Evolutionary conservation across 805 yeast genomes (phyloP), one percentile per base, ranked within the genome.

Genomic region (Lachancea kluyveri): DNA sequence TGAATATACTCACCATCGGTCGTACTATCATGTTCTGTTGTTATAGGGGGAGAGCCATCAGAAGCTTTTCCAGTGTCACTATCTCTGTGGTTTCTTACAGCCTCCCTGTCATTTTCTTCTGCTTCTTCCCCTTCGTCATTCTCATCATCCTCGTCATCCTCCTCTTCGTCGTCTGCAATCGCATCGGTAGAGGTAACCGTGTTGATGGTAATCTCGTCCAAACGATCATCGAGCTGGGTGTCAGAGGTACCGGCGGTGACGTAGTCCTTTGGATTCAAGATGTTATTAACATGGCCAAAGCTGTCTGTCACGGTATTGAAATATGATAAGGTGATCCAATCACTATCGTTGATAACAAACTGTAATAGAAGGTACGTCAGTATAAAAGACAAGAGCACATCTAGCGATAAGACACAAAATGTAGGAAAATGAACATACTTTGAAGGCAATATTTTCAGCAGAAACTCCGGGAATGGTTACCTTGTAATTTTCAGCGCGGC

Each of bases 321-420:
- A 25, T 37, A 46, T 9, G 39, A 31, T 20, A 51, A 31, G 3
- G 53, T 50, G 19, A 45, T 37, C 59, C 59, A 53, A 21, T 39
- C 35, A 15, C 27, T 30, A 21, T 44, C 51, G 34, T 50, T 46
- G 12, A 53, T 40, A 33, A 48, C 38, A 30, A 53, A 41, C 31
- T 52, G 37, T 19, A 24, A 13, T 18, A 9, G 14, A 7, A 15
- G 5, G 36, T 32, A 24, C 26, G 36, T 32, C n/a, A n/a, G n/a
- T n/a, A n/a, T n/a, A n/a, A n/a, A n/a, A n/a, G n/a, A n/a, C n/a
- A n/a, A n/a, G n/a, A n/a, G n/a, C n/a, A n/a, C n/a, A n/a, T n/a
- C n/a, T n/a, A n/a, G n/a, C n/a, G n/a, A n/a, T n/a, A n/a, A n/a
- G n/a, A n/a, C n/a, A n/a, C n/a, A n/a, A n/a, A n/a, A n/a, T n/a